Evolutionary conservation across 345 rosid genomes (phyloP), one percentile per base, ranked within the genome.

Genomic region (Barbarea vulgaris): DNA sequence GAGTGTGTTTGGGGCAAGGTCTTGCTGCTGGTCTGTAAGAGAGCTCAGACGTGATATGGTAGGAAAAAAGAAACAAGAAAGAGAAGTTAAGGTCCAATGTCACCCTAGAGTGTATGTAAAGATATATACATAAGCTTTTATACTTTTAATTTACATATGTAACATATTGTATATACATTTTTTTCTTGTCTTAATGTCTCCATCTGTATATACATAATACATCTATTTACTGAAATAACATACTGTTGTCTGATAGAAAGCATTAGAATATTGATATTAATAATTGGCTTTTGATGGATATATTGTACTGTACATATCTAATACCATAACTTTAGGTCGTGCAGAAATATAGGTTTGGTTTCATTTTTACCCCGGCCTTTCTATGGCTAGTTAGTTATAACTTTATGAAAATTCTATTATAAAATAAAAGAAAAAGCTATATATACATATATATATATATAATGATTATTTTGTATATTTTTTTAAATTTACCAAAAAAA

Each of bases 1-100:
- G 96, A 86, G 93, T 92, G 88, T 67, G 67, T 82, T 83, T 81
- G 83, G 87, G 82, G 91, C 87, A 88, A 92, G 76, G 66, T 79
- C 61, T 72, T 66, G 50, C 76, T 84, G 79, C 57, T 69, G 82
- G 69, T 80, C 50, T 47, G 68, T 41, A 70, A 77, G 85, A 77
- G 85, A 81, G 63, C 78, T 63, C 54, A 71, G 73, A 67, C 51
- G 58, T 63, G 52, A 70, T 27, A 64, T 57, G 81, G 77, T 77
- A 65, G 77, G 59, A 64, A 19, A 63, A 22, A 41, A 47, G 64
- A 57, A 41, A 37, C 14, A 72, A 59, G 63, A 66, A 64, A 77
- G 33, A 63, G 78, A 71, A 77, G 74, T 85, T 84, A 80, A 79
- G 90, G 78, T 89, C 85, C 78, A 52, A 67, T 81, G 95, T 87